Conservation (phyloP, 2,329 filamentous ascomycete species). For the Bipolaris bicolor region DNA sequence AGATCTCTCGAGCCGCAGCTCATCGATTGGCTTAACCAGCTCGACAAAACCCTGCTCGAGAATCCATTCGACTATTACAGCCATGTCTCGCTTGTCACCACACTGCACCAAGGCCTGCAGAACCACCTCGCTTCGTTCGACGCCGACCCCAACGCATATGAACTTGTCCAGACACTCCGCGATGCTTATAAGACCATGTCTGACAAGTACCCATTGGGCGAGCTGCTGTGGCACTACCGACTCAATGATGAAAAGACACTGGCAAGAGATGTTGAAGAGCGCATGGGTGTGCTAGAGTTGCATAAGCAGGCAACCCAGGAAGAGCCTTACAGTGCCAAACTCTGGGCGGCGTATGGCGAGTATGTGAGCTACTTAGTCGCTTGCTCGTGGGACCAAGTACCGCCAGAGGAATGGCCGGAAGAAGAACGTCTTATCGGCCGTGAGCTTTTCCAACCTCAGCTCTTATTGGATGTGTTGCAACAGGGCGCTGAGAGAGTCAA, state of each 20-base stretch:
- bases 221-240: conserved; percentile 78
- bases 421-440: conserved; percentile 73
- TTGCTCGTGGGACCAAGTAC: conserved; percentile 63
- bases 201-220: conserved; percentile 71
- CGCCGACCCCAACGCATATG: conserved; percentile 51
- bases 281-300: conserved; percentile 72
- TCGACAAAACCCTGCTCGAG: conserved; percentile 52
- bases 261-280: conserved; percentile 68
- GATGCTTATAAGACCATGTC: conserved; percentile 65
- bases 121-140: conserved; percentile 46
- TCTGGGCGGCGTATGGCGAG: conserved; percentile 81
- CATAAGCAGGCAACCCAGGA: conserved; percentile 72
- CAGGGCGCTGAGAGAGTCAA: conserved; percentile 74
- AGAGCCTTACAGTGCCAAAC: conserved; percentile 73
- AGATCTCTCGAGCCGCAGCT: conserved; percentile 52
- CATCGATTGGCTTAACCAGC: conserved; percentile 52
- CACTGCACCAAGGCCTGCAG: conserved; percentile 57
- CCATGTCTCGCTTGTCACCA: conserved; percentile 55
- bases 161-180: conserved; percentile 54
- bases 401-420: conserved; percentile 58
- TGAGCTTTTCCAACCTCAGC: conserved; percentile 73
- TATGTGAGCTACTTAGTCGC: conserved; percentile 76
- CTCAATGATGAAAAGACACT: conserved; percentile 72
- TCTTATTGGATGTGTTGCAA: conserved; percentile 72
- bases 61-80: conserved; percentile 59